These are phyloP conservation scores for Penicillium arizonense DNA, from an alignment of 495 filamentous ascomycete genomes.

Conservation along the genomic window DNA sequence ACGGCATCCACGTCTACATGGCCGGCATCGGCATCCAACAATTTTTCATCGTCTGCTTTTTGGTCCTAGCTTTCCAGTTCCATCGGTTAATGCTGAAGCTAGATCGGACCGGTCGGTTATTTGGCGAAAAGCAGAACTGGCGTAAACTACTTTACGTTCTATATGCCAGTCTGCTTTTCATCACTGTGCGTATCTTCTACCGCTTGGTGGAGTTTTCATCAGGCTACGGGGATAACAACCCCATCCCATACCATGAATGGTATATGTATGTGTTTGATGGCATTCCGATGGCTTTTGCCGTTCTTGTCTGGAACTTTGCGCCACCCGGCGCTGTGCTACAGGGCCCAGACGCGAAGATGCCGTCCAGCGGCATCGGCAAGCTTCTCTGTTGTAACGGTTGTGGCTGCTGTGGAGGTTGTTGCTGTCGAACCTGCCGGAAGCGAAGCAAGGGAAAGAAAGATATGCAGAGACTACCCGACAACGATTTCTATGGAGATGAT, in stretches of 20 bases:
- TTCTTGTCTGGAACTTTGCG: neutral
- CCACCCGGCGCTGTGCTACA: neutral
- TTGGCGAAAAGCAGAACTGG: neutral
- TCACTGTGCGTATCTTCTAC: conserved; percentile 4
- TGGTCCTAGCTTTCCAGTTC: conserved; percentile 45
- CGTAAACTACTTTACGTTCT: neutral
- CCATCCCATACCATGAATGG: conserved; percentile 1
- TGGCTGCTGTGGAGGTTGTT: neutral
- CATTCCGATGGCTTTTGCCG: neutral
- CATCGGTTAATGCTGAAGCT: conserved; percentile 32
- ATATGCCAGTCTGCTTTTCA: neutral
- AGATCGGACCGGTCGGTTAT: neutral
- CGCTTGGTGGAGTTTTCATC: neutral
- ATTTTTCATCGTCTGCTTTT: conserved; percentile 53
- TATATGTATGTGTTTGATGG: conserved; percentile 7
- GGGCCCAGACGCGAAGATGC: neutral
- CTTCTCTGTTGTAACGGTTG: neutral
- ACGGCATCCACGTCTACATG: conserved; percentile 55
- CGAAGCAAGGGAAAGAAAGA: neutral
- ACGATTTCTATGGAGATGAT: neutral
- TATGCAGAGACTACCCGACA: neutral
- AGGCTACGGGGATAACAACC: neutral
- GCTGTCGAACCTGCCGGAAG: conserved; percentile 3
- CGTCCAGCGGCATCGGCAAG: neutral
- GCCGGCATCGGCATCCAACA: conserved; percentile 55